Percentiles rank a stretch among this genome's conserved stretches.
Evolutionary conservation across 164 flowering plant species (phyloP).

Genomic region (Umbilicus rupestris): DNA sequence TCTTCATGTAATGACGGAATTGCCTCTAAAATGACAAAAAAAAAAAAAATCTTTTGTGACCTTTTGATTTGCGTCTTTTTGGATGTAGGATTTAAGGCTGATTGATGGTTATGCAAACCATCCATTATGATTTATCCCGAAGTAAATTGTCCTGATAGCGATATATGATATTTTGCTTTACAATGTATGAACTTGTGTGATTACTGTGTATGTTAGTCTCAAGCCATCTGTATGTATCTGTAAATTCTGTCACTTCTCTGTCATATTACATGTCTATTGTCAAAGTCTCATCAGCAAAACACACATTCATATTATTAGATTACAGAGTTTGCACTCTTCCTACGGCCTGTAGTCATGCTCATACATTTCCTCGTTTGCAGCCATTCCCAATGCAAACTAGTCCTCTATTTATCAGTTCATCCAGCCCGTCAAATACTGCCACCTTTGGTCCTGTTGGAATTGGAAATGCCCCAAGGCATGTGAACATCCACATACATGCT

Average conservation of each 20-base stretch:
- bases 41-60: background rate
- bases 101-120: background rate
- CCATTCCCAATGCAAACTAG: constrained; percentile 81
- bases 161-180: background rate
- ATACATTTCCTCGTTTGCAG: constrained; percentile 32
- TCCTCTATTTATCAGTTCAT: constrained; percentile 54
- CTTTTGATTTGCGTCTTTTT: background rate
- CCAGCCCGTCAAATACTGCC: constrained; percentile 29
- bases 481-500: constrained; percentile 90
- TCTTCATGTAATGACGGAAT: too few species aligned
- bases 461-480: constrained; percentile 59
- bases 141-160: too few species aligned
- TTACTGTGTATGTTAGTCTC: background rate
- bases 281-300: background rate
- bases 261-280: background rate
- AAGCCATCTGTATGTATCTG: background rate
- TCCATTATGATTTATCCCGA: background rate
- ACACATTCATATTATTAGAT: background rate
- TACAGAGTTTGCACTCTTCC: background rate
- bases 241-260: background rate
- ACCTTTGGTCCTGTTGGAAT: constrained; percentile 42
- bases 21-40: too few species aligned
- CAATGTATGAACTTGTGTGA: background rate
- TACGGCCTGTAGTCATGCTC: background rate
- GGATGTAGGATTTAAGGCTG: background rate